These are phyloP conservation scores for Thermoascus crustaceus DNA, from an alignment of 2,329 filamentous ascomycete species.

Conservation along the genomic window DNA sequence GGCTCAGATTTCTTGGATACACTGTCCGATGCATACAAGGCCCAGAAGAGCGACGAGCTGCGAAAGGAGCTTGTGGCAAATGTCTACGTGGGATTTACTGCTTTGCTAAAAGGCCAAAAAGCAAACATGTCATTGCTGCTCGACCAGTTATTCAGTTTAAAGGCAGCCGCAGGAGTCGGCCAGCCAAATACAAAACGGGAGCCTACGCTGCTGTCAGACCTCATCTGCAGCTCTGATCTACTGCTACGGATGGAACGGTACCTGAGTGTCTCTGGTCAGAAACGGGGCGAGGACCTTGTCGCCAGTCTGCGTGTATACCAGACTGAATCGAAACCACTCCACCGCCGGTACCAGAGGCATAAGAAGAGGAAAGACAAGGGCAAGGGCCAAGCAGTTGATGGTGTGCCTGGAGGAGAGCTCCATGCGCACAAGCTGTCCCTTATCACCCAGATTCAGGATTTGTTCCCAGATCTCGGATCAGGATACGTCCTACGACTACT, in stretches of 20 bases:
- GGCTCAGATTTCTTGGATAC: constrained; percentile 84
- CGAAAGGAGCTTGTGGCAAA: constrained; percentile 63
- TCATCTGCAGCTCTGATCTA: constrained; percentile 73
- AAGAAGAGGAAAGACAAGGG: constrained; percentile 32
- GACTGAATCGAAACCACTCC: constrained; percentile 28
- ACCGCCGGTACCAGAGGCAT: constrained; percentile 35
- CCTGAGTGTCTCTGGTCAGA: constrained; percentile 26
- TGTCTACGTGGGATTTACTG: constrained; percentile 65
- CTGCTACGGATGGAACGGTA: constrained; percentile 40
- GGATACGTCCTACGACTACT: constrained; percentile 72
- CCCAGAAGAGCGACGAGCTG: constrained; percentile 53
- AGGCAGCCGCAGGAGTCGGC: constrained; percentile 59
- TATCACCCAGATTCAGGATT: constrained; percentile 82
- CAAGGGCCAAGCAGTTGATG: constrained; percentile 27
- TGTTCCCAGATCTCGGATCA: constrained; percentile 81
- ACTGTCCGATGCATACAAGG: constrained; percentile 42
- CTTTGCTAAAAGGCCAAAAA: constrained; percentile 57
- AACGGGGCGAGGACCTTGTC: constrained; percentile 34
- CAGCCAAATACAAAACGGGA: constrained; percentile 30
- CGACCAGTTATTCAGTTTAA: constrained; percentile 77
- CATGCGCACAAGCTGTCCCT: constrained; percentile 78
- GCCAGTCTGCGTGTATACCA: constrained; percentile 33
- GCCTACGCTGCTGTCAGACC: constrained; percentile 64
- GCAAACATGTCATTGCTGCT: constrained; percentile 67
- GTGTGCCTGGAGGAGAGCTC: constrained; percentile 39